Evolutionary conservation across 2,329 filamentous ascomycete species (phyloP), one percentile per base, ranked within the genome.

Genomic region (Tolypocladium amazonense): DNA sequence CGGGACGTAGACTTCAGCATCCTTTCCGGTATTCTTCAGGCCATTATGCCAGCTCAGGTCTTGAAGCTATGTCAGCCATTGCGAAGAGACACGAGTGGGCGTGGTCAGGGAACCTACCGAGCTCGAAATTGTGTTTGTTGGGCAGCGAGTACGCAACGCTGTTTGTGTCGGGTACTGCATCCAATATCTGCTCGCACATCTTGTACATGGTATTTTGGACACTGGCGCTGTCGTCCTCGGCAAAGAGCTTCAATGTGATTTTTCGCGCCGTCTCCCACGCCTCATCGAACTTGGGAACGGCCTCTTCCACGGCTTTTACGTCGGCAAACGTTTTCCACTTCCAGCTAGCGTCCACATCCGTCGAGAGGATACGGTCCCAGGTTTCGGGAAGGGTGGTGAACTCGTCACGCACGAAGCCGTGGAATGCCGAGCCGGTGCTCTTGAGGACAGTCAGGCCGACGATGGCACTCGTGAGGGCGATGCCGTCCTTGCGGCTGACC

Each of bases 191-290:
- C 73, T 93, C 88, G 68, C 84, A 87, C 93, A 99, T 99, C 80
- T 97, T 95, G 80, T 97, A 99, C 94, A 99, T 97, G 62, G 93
- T 97, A 68, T 87, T 88, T 78, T 99, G 94, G 30, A 99, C 94
- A 68, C 90, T 96, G 55, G 94, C 90, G 69, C 90, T 96, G 71
- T 92, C 81, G 70, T 99, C 92, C 70, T 88, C 84, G 50, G 94
- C 93, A 70, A 99, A 99, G 0, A 87, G 89, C 77, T 89, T 89
- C 73, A 97, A 81, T n/a, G 92, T 97, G 72, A 95, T 94, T 58
- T 81, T 79, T 62, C 91, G 82, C n/a, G 91, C 91, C 58, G 82
- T 81, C 65, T 86, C 79, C 82, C 88, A 97, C 25, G 92, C 90
- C 63, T 79, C 76, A 72, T 97, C 87, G 72, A 97, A 99, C 66